phyloP scores from a whole-genome alignment of 1,139 yeast species.

The Geotrichum histeridarum region DNA sequence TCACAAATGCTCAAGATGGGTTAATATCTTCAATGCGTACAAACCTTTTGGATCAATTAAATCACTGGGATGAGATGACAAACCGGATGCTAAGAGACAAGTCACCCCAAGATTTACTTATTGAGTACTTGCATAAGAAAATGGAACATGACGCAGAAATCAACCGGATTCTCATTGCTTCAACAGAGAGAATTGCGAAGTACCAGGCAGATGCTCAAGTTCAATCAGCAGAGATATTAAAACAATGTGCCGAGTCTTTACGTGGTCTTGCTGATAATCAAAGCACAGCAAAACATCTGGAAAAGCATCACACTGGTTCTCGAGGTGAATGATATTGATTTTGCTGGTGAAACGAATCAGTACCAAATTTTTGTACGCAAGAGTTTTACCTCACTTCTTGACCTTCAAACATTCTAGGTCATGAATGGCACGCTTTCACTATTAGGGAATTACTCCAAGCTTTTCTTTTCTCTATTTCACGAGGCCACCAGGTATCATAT shows the following conservation, averaged over 20 bases:
- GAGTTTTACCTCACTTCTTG: too few species aligned
- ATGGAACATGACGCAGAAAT: constrained; percentile 17
- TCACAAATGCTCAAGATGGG: constrained; percentile 1
- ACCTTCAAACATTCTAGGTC: too few species aligned
- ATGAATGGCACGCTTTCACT: too few species aligned
- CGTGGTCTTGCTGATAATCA: neutral
- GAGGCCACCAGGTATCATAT: too few species aligned
- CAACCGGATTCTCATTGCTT: constrained; percentile 12
- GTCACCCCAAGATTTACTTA: constrained; percentile 16
- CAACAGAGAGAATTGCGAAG: constrained; percentile 15
- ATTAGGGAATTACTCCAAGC: too few species aligned
- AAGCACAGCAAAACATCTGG: neutral
- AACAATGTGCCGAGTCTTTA: constrained; percentile 9
- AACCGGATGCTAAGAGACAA: constrained; percentile 12
- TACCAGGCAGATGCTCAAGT: constrained; percentile 16
- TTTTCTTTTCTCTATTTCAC: too few species aligned
- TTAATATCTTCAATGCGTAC: constrained; percentile 3
- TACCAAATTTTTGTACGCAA: too few species aligned
- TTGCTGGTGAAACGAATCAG: too few species aligned
- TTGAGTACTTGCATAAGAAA: constrained; percentile 14
- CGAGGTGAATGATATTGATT: too few species aligned
- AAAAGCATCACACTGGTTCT: too few species aligned
- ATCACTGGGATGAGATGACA: constrained; percentile 11
- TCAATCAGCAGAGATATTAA: constrained; percentile 10
- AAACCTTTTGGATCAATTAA: constrained; percentile 10